Evolutionary conservation across 257 asterid species (phyloP).

Genomic region (Solanum habrochaites): DNA sequence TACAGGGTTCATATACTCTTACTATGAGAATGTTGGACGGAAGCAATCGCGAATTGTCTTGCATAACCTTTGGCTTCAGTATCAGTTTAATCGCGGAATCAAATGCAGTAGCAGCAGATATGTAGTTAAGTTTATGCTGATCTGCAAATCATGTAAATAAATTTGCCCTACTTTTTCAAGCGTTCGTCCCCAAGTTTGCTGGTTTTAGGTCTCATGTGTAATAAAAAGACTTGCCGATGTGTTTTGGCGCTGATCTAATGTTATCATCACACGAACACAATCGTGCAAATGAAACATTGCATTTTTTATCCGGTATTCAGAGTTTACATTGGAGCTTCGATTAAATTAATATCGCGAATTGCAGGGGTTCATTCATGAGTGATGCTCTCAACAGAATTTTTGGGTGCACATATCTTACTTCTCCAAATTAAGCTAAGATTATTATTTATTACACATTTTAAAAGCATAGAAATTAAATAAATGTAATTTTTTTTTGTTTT

Average conservation of each 20-base stretch:
- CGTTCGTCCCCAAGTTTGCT: neutral
- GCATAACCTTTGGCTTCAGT: constrained; percentile 28
- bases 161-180: neutral
- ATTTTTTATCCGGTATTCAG: too few relatives aligned
- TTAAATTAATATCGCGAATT: too few relatives aligned
- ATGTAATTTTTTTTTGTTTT: neutral
- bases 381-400: too few relatives aligned
- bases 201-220: neutral
- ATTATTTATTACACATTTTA: too few relatives aligned
- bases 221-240: neutral
- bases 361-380: too few relatives aligned
- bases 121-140: neutral
- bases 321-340: too few relatives aligned
- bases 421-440: too few relatives aligned
- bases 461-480: too few relatives aligned
- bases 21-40: constrained; percentile 15
- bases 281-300: neutral
- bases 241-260: neutral
- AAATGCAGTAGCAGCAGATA: constrained; percentile 6
- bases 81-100: constrained; percentile 10
- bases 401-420: too few relatives aligned
- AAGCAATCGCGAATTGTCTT: constrained; percentile 12
- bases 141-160: neutral
- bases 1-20: constrained; percentile 25
- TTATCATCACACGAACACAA: neutral